Evolutionary conservation across 176 grass and related monocot species (phyloP).

Genomic region (Juncus inflexus): DNA sequence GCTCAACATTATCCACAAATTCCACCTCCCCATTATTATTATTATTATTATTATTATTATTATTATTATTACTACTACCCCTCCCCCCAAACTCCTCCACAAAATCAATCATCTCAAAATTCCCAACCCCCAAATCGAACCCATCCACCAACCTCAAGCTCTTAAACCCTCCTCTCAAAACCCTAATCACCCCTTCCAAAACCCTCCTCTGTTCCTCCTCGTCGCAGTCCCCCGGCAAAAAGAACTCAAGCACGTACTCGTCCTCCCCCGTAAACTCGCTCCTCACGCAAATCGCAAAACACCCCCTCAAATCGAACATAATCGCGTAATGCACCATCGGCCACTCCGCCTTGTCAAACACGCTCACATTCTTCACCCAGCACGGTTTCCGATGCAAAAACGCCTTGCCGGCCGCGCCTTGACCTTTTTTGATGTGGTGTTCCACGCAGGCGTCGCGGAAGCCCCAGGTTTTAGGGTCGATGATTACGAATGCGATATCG

Average conservation of each 20-base stretch:
- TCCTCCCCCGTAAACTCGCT: conserved; percentile 76
- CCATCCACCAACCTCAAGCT: conserved; percentile 63
- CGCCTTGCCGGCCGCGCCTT: conserved; percentile 77
- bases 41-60: too few species aligned
- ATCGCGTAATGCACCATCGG: conserved; percentile 89
- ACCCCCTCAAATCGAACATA: conserved; percentile 67
- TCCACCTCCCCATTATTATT: conserved; percentile 42
- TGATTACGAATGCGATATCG: conserved; percentile 82
- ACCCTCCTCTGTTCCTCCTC: conserved; percentile 54
- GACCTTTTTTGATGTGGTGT: conserved; percentile 89
- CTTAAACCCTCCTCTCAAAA: conserved; percentile 50
- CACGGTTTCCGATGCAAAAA: conserved; percentile 56
- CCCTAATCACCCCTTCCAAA: conserved; percentile 55
- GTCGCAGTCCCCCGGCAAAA: conserved; percentile 59
- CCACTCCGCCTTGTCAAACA: conserved; percentile 73
- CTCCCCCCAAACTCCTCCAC: background rate
- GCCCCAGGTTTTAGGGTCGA: conserved; percentile 76
- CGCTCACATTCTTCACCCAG: conserved; percentile 63
- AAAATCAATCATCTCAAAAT: conserved; percentile 5
- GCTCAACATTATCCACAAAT: conserved; percentile 41
- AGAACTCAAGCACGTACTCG: conserved; percentile 94
- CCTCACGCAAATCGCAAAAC: conserved; percentile 81
- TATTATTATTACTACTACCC: too few species aligned
- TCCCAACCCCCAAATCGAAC: conserved; percentile 23
- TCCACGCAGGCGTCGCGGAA: conserved; percentile 96